phyloP scores from a whole-genome alignment of 1,139 yeast genomes.

The Kodamaea alishanica region DNA sequence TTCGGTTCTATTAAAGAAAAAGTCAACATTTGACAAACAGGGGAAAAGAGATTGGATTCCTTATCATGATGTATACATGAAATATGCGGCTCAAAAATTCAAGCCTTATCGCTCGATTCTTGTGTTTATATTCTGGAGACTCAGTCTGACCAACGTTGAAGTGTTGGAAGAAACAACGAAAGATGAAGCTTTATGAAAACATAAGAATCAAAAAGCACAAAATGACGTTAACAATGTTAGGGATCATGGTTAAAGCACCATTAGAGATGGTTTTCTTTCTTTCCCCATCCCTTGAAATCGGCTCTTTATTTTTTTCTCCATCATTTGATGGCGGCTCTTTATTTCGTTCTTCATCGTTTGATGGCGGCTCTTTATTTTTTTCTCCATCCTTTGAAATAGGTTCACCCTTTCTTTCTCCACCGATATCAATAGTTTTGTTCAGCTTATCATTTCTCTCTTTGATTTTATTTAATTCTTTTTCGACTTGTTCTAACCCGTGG shows the following conservation, averaged over 20 bases:
- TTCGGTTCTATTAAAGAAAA: conserved; percentile 28
- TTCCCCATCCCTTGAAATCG: no score
- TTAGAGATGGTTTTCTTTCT: no score
- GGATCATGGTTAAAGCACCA: not conserved
- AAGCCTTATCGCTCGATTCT: conserved; percentile 66
- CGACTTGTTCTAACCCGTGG: conserved; percentile 38
- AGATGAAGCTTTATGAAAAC: conserved; percentile 2
- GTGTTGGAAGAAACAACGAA: conserved; percentile 27
- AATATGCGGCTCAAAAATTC: conserved; percentile 54
- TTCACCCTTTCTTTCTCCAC: no score
- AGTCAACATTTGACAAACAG: conserved; percentile 36
- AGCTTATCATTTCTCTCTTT: conserved; percentile 14
- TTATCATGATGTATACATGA: conserved; percentile 55
- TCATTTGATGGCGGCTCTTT: no score
- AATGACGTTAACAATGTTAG: not conserved
- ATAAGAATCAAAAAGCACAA: conserved; percentile 2
- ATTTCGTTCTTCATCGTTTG: no score
- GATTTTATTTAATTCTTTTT: conserved; percentile 32
- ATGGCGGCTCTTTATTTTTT: no score
- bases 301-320: no score
- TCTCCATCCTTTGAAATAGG: no score
- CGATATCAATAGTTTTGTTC: conserved; percentile 27
- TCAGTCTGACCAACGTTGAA: conserved; percentile 56
- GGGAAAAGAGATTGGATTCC: conserved; percentile 56
- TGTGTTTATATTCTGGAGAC: conserved; percentile 74